Conservation (phyloP, 352 stramenopile genomes). For the Globisporangium recalcitrans region DNA sequence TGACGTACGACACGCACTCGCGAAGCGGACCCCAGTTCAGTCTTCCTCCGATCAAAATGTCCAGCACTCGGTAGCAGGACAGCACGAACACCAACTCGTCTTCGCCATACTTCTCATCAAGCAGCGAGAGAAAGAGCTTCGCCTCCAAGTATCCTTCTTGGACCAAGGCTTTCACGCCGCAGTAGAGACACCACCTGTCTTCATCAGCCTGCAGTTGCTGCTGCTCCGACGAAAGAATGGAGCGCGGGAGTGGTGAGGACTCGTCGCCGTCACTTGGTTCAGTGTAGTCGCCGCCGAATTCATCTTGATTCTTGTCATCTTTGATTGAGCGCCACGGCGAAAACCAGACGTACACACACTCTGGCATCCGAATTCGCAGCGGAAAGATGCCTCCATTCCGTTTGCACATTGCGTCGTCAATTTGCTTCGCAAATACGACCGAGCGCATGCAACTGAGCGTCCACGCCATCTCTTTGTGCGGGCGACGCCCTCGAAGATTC, state of each 20-base stretch:
- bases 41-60: slow-evolving; percentile 53
- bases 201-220: slow-evolving; percentile 71
- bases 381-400: slow-evolving; percentile 38
- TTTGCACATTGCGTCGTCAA: slow-evolving; percentile 73
- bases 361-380: slow-evolving; percentile 82
- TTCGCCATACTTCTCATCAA: slow-evolving; percentile 92
- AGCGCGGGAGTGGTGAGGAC: not conserved
- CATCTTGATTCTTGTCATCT: slow-evolving; percentile 48
- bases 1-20: slow-evolving; percentile 46
- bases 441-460: slow-evolving; percentile 87
- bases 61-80: slow-evolving; percentile 83
- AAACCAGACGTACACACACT: slow-evolving; percentile 94
- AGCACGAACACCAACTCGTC: slow-evolving; percentile 89
- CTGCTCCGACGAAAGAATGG: slow-evolving; percentile 25
- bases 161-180: slow-evolving; percentile 84
- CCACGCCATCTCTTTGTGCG: slow-evolving; percentile 75
- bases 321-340: slow-evolving; percentile 58
- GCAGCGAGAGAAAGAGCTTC: slow-evolving; percentile 87
- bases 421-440: slow-evolving; percentile 86
- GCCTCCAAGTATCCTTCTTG: slow-evolving; percentile 85
- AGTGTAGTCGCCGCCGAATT: slow-evolving; percentile 13
- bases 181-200: slow-evolving; percentile 91
- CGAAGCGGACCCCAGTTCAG: slow-evolving; percentile 65
- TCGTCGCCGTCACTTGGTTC: slow-evolving; percentile 8
- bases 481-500: slow-evolving; percentile 78